Base-by-base conservation (phyloP, 805 yeast species). In the Lachancea fermentati region DNA sequence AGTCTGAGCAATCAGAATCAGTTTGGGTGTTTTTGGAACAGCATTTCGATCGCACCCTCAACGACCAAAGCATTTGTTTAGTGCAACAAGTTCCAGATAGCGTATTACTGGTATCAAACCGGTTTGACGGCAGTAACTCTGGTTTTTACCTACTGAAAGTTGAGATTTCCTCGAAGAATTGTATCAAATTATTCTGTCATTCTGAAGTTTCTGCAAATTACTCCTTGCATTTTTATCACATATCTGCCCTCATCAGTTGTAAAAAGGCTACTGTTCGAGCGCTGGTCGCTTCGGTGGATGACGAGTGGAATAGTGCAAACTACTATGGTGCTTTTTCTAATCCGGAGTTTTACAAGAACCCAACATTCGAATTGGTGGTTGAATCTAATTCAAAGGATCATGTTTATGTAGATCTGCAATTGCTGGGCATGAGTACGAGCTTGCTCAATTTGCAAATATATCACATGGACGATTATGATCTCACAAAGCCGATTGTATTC, bases 11-110 rank as follows among this genome's bases (percentile, higher is more conserved):
- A 1, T 36, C 39, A 0, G 64, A 64, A 14, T 65, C 62, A 2
- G 66, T 72, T 0, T 71, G 76, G 72, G 36, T 79, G 1, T 52
- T 79, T 2, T 47, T 79, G 5, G 84, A 78, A 45, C 60, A 67
- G 14, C 81, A 76, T 52, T 15, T 73, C 12, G 61, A 39, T 7
- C 48, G 32, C 30, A 49, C 28, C 26, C 41, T 14, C 19, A 51
- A 11, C 25, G 39, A 25, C 7, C 26, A 30, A 7, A 30, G 44
- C 32, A 13, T 51, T 47, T 30, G 52, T 29, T 41, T 53, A 47
- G n/a, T 60, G 36, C 47, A 47, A 22, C 45, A 42, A 19, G 9
- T 46, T 4, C 50, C 57, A 5, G 33, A 32, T 5, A 44, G 48
- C 30, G 33, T 45, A 4, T 13, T 52, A 25, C 29, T 30, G 8